A percentile compares a stretch with the other conserved stretches of the same genome.
phyloP scores from a whole-genome alignment of 2,329 filamentous ascomycete genomes.

The Fusarium denticulatum region DNA sequence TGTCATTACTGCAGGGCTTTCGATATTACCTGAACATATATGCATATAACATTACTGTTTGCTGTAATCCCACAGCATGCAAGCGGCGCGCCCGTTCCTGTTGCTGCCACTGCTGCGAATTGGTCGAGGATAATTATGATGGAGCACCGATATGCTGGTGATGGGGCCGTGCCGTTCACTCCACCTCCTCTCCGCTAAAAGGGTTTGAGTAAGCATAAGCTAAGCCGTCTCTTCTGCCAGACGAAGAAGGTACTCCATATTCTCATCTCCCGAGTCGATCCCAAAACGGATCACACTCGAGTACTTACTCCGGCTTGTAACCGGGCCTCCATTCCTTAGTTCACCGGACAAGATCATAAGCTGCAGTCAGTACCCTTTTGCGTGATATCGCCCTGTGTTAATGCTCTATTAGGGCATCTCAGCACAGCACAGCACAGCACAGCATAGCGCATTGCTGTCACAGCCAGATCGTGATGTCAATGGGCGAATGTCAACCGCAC shows the following conservation, averaged over 20 bases:
- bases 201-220: conserved; percentile 44
- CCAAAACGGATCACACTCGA: conserved; percentile 29
- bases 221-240: conserved; percentile 37
- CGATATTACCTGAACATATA: conserved; percentile 14
- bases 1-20: conserved; percentile 32
- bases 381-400: conserved; percentile 32
- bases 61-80: conserved; percentile 11
- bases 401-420: conserved; percentile 26
- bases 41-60: conserved; percentile 12
- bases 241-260: conserved; percentile 32
- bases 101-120: conserved; percentile 16
- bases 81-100: conserved; percentile 26
- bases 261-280: conserved; percentile 39
- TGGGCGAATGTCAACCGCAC: conserved; percentile 15
- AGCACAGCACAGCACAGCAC: neutral
- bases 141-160: conserved; percentile 30
- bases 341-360: conserved; percentile 8
- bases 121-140: conserved; percentile 29
- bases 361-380: conserved; percentile 21
- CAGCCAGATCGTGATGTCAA: conserved; percentile 12
- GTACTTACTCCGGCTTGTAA: conserved; percentile 32
- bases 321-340: conserved; percentile 25
- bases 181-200: conserved; percentile 40
- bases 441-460: conserved; percentile 9
- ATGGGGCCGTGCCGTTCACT: conserved; percentile 35